phyloP scores from a whole-genome alignment of 2,329 filamentous ascomycete species.

The Xylaria sp. region DNA sequence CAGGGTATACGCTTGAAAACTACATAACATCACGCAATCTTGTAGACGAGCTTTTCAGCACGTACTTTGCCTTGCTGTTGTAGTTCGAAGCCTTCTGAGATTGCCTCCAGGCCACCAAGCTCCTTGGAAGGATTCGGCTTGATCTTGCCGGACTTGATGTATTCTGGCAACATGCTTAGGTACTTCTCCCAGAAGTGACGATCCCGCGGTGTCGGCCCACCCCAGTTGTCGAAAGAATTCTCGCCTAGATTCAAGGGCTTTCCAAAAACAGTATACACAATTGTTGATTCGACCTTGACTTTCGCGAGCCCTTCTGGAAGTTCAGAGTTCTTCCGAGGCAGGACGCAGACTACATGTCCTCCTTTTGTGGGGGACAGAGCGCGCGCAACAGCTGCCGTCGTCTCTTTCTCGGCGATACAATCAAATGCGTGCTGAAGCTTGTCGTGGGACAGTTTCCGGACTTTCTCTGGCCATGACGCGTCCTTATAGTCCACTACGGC shows the following conservation, averaged over 20 bases:
- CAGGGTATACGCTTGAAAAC: not conserved
- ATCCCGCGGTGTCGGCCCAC: slow-evolving; percentile 46
- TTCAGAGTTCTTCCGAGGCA: slow-evolving; percentile 40
- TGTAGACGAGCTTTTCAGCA: slow-evolving; percentile 51
- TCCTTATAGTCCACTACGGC: slow-evolving; percentile 54
- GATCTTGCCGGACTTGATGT: slow-evolving; percentile 46
- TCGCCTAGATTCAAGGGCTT: slow-evolving; percentile 40
- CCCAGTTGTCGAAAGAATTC: slow-evolving; percentile 45
- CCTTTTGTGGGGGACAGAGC: slow-evolving; percentile 49
- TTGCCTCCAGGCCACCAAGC: slow-evolving; percentile 47
- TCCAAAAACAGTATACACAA: slow-evolving; percentile 50
- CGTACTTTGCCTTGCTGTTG: slow-evolving; percentile 48
- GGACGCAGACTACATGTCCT: slow-evolving; percentile 44
- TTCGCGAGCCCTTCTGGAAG: slow-evolving; percentile 42
- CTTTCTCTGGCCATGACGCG: slow-evolving; percentile 61
- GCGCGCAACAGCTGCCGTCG: slow-evolving; percentile 39
- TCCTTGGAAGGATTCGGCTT: slow-evolving; percentile 48
- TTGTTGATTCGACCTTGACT: slow-evolving; percentile 49
- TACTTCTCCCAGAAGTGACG: slow-evolving; percentile 51
- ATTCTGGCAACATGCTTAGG: slow-evolving; percentile 45
- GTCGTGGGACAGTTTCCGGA: slow-evolving; percentile 73
- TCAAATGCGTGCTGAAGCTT: slow-evolving; percentile 53
- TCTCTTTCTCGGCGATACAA: slow-evolving; percentile 46
- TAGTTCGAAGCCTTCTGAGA: slow-evolving; percentile 45
- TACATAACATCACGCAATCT: slow-evolving; percentile 35